Conservation (phyloP, 2,329 filamentous ascomycete genomes). For the Diaporthe amygdali region DNA sequence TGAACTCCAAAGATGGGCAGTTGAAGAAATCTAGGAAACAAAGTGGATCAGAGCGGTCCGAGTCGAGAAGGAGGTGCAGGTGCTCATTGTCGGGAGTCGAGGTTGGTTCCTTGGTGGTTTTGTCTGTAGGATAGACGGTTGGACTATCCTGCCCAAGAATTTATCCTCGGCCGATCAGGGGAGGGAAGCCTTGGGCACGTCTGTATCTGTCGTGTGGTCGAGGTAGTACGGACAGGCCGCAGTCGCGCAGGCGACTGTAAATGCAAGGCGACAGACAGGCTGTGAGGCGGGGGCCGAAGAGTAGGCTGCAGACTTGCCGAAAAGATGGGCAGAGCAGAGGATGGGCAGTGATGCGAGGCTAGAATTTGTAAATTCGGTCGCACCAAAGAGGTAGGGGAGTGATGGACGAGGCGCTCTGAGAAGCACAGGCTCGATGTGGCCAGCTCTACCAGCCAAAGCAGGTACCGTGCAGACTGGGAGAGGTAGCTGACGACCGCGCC, state of each 20-base stretch:
- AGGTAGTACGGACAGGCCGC: conserved; percentile 7
- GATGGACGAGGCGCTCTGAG: conserved; percentile 13
- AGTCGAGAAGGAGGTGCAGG: conserved; percentile 53
- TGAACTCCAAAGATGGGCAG: conserved; percentile 28
- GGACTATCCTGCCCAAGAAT: background rate
- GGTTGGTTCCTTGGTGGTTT: conserved; percentile 39
- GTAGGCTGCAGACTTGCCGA: conserved; percentile 17
- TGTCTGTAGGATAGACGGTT: conserved; percentile 6
- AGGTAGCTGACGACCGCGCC: background rate
- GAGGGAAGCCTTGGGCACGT: background rate
- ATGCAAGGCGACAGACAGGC: conserved; percentile 16
- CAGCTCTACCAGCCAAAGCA: conserved; percentile 8
- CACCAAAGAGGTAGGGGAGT: conserved; percentile 23
- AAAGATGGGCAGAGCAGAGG: conserved; percentile 16
- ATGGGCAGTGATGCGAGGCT: conserved; percentile 17
- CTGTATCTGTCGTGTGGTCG: background rate
- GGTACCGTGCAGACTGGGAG: conserved; percentile 6
- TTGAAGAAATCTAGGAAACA: conserved; percentile 53
- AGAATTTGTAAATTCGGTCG: conserved; percentile 21
- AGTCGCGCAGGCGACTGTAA: conserved; percentile 9
- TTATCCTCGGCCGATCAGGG: conserved; percentile 5
- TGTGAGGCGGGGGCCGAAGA: conserved; percentile 19
- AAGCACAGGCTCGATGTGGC: conserved; percentile 20
- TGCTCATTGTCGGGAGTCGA: conserved; percentile 60
- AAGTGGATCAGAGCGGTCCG: conserved; percentile 60